Evolutionary conservation across 2,329 filamentous ascomycete genomes (phyloP).

Genomic region (Cercospora janseana): DNA sequence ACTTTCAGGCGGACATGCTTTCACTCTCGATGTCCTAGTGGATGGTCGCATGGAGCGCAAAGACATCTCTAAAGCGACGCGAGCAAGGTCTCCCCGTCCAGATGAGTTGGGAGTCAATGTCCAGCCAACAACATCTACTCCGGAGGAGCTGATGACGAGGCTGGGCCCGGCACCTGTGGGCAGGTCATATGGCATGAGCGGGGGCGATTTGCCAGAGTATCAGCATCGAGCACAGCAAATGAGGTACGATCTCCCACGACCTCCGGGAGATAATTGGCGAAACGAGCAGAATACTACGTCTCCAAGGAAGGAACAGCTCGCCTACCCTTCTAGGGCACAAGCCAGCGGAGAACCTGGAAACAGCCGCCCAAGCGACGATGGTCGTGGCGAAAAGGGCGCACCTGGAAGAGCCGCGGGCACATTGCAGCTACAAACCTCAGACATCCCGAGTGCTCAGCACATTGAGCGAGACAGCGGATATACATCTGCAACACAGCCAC

Average conservation of each 20-base stretch:
- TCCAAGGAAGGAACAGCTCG: too few species aligned
- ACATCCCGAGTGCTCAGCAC: too few species aligned
- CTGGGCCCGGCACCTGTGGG: constrained; percentile 25
- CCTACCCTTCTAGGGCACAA: too few species aligned
- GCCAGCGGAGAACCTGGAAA: too few species aligned
- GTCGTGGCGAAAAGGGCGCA: too few species aligned
- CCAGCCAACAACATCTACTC: constrained; percentile 23
- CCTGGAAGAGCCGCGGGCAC: too few species aligned
- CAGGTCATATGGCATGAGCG: background rate
- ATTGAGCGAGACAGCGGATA: too few species aligned
- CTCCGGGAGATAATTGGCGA: too few species aligned
- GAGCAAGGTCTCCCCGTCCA: constrained; percentile 20
- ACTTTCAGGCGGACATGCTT: background rate
- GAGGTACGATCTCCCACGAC: background rate
- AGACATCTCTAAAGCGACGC: constrained; percentile 20
- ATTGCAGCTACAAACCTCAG: too few species aligned
- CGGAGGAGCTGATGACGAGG: constrained; percentile 27
- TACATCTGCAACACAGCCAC: too few species aligned
- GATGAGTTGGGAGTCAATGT: constrained; percentile 25
- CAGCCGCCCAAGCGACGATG: too few species aligned
- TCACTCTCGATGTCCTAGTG: constrained; percentile 16
- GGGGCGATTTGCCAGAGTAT: background rate
- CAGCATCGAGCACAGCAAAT: background rate
- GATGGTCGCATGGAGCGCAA: constrained; percentile 15
- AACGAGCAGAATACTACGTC: too few species aligned